A percentile compares a stretch with the other conserved stretches of the same genome.
Evolutionary conservation across 2,329 filamentous ascomycete species (phyloP).

Genomic region (Calonectria leucothoes): DNA sequence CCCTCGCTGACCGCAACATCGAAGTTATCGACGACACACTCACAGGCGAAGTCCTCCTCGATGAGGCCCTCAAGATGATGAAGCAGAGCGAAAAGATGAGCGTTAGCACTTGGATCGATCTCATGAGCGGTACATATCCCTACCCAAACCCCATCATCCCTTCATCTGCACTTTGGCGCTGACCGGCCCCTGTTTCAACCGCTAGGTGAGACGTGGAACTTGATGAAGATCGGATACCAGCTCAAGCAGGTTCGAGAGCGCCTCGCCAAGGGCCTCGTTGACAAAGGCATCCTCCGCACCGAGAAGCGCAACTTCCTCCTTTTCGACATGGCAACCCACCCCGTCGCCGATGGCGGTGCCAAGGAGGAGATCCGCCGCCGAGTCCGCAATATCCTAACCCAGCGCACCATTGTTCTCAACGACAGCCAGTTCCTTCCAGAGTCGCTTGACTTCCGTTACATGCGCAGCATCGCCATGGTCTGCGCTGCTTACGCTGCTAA

Average conservation of each 20-base stretch:
- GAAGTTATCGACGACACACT: slow-evolving; percentile 97
- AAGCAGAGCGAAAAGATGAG: slow-evolving; percentile 99
- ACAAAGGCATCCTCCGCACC: slow-evolving; percentile 97
- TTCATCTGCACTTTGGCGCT: slow-evolving; percentile 21
- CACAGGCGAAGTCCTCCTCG: slow-evolving; percentile 95
- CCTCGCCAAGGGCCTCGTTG: slow-evolving; percentile 94
- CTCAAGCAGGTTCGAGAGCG: slow-evolving; percentile 99
- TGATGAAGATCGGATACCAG: slow-evolving; percentile 99
- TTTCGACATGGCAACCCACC: slow-evolving; percentile 99
- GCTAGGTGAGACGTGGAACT: slow-evolving; percentile 98
- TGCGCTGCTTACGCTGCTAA: slow-evolving; percentile 98
- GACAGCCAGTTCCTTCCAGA: slow-evolving; percentile 91
- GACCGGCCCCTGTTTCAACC: slow-evolving; percentile 33
- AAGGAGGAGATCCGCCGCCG: slow-evolving; percentile 97
- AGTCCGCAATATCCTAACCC: slow-evolving; percentile 91
- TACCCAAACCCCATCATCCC: slow-evolving; percentile 23
- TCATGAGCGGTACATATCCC: slow-evolving; percentile 85
- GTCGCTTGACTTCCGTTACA: slow-evolving; percentile 91
- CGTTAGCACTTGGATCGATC: slow-evolving; percentile 97
- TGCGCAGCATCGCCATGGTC: slow-evolving; percentile 94
- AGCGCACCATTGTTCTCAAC: slow-evolving; percentile 91
- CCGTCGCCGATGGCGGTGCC: slow-evolving; percentile 93
- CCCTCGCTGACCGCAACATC: slow-evolving; percentile 91
- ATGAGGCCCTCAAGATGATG: slow-evolving; percentile 99
- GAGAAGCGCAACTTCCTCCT: slow-evolving; percentile 99